phyloP scores from a whole-genome alignment of 345 rosid species.

The Xanthoceras sorbifolium region DNA sequence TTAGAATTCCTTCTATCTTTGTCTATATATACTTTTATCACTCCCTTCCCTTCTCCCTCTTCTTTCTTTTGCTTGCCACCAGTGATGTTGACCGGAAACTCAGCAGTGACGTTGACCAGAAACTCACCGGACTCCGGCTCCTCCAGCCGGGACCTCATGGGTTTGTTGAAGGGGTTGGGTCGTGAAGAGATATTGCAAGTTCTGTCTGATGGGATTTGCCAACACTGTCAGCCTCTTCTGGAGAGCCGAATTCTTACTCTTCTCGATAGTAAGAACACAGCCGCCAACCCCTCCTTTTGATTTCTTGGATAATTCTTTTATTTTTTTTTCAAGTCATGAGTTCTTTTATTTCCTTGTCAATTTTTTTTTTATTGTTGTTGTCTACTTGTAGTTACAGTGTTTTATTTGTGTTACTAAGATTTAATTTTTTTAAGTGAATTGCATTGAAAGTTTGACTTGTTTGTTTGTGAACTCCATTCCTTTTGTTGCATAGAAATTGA shows the following conservation, averaged over 20 bases:
- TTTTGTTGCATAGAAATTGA: too few species aligned
- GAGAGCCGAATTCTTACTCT: slow-evolving; percentile 17
- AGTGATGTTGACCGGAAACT: too few species aligned
- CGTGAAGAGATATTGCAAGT: slow-evolving; percentile 30
- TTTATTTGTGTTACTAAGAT: too few species aligned
- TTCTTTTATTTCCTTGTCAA: neutral
- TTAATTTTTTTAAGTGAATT: too few species aligned
- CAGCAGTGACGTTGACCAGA: neutral
- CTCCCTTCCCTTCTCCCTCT: too few species aligned
- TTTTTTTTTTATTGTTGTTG: too few species aligned
- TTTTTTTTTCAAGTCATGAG: neutral
- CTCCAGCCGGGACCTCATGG: neutral
- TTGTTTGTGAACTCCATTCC: too few species aligned
- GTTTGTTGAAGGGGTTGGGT: slow-evolving; percentile 17
- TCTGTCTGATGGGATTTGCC: slow-evolving; percentile 38
- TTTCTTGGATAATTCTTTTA: neutral
- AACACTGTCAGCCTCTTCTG: slow-evolving; percentile 24
- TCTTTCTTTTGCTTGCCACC: too few species aligned
- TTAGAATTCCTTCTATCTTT: too few species aligned
- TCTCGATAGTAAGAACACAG: slow-evolving; percentile 11
- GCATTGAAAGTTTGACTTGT: too few species aligned
- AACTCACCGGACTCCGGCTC: neutral
- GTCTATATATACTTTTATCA: too few species aligned
- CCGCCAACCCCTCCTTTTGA: neutral
- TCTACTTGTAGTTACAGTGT: too few species aligned